phyloP scores from a whole-genome alignment of 257 asterid genomes.

The Cynanchum wilfordii region DNA sequence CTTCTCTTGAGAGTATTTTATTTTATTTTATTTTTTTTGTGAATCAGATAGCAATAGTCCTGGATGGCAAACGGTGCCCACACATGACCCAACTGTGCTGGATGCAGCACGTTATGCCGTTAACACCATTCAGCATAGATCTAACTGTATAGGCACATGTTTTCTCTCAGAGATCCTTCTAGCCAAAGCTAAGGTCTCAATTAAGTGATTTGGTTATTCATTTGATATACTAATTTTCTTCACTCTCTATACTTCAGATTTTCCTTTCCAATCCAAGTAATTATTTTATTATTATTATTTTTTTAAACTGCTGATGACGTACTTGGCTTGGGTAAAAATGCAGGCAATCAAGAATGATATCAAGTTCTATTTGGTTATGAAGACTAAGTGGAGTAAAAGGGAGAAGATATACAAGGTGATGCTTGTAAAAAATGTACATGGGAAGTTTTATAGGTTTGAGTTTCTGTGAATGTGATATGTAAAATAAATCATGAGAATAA shows the following conservation, averaged over 20 bases:
- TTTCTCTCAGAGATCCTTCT: neutral
- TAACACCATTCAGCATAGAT: neutral
- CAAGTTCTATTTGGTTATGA: conserved; percentile 5
- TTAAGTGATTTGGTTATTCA: neutral
- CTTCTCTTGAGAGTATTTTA: neutral
- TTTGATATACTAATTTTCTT: neutral
- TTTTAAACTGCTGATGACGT: neutral
- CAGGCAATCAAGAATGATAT: conserved; percentile 13
- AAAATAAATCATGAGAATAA: neutral
- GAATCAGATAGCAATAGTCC: neutral
- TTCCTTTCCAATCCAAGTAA: neutral
- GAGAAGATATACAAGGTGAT: conserved; percentile 1
- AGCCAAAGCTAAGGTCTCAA: neutral
- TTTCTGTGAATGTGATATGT: neutral
- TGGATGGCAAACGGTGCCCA: neutral
- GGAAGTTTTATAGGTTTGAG: conserved; percentile 6
- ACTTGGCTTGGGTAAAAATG: neutral
- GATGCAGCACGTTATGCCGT: conserved; percentile 1
- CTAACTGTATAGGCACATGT: conserved; percentile 5
- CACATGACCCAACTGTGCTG: neutral
- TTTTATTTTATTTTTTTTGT: neutral
- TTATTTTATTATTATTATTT: neutral
- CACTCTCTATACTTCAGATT: neutral
- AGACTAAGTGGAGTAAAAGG: neutral
- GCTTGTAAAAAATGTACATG: neutral